Percentiles rank a stretch among this genome's conserved stretches.
These are phyloP conservation scores for Medicago truncatula DNA, from an alignment of 306 rosid genomes.

Conservation along the genomic window DNA sequence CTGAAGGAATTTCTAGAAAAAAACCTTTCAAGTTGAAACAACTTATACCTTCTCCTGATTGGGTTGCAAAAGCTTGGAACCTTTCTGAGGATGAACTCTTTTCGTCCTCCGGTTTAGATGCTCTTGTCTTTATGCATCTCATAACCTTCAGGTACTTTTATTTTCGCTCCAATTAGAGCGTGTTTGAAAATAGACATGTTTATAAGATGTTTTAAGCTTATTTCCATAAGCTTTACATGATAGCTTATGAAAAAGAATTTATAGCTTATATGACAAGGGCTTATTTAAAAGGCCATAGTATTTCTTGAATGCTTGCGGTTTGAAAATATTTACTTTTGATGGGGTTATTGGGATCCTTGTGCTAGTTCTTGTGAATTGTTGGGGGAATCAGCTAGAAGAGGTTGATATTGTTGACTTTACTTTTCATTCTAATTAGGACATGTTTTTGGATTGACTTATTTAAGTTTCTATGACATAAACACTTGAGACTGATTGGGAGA, in stretches of 20 bases:
- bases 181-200: too few relatives aligned
- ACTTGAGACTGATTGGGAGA: not conserved
- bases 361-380: conserved; percentile 80
- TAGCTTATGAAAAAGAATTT: too few relatives aligned
- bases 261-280: not conserved
- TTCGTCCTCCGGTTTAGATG: conserved; percentile 73
- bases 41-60: conserved; percentile 77
- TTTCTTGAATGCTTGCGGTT: conserved; percentile 52
- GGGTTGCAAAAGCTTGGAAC: conserved; percentile 77
- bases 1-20: conserved; percentile 59
- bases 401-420: conserved; percentile 38
- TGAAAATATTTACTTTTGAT: conserved; percentile 75
- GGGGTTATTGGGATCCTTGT: conserved; percentile 79
- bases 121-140: conserved; percentile 74
- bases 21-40: conserved; percentile 68
- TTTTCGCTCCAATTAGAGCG: too few relatives aligned
- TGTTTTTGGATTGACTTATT: not conserved
- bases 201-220: too few relatives aligned
- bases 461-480: not conserved
- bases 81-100: conserved; percentile 81
- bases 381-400: conserved; percentile 59
- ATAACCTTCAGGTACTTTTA: conserved; percentile 90
- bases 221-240: too few relatives aligned
- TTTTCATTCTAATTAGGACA: not conserved
- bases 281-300: not conserved